phyloP scores from a whole-genome alignment of 805 yeast species.

The Pichia eremophila region DNA sequence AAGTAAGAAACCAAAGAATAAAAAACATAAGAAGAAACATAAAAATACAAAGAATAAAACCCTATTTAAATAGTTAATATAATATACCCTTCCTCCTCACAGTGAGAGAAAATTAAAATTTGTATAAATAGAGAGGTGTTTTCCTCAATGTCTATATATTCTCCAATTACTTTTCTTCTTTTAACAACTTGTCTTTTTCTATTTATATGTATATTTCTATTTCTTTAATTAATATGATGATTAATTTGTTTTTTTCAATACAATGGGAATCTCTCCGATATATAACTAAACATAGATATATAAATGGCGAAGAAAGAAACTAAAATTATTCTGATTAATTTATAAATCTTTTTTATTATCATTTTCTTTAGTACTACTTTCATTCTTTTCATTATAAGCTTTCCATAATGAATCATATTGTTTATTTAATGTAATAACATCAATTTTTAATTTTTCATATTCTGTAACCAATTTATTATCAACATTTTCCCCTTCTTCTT shows the following conservation, averaged over 20 bases:
- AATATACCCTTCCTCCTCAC: too few relatives aligned
- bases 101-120: too few relatives aligned
- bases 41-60: conserved; percentile 14
- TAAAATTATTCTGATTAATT: conserved; percentile 1
- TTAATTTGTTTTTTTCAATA: conserved; percentile 5
- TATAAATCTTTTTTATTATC: neutral
- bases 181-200: neutral
- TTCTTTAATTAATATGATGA: neutral
- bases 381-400: conserved; percentile 30
- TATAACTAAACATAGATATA: neutral
- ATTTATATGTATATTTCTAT: neutral
- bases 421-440: conserved; percentile 29
- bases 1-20: conserved; percentile 16
- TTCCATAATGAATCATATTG: conserved; percentile 34
- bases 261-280: conserved; percentile 5
- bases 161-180: too few relatives aligned
- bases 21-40: conserved; percentile 16
- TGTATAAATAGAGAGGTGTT: neutral
- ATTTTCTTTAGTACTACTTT: neutral
- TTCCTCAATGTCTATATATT: too few relatives aligned
- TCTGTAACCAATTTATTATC: conserved; percentile 13
- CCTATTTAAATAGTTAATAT: too few relatives aligned
- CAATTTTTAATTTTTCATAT: conserved; percentile 13
- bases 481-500: conserved; percentile 8
- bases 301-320: conserved; percentile 6